Percentiles rank a stretch among this genome's conserved stretches.
phyloP scores from a whole-genome alignment of 208 protist genomes.

The Baffinella frigidus region DNA sequence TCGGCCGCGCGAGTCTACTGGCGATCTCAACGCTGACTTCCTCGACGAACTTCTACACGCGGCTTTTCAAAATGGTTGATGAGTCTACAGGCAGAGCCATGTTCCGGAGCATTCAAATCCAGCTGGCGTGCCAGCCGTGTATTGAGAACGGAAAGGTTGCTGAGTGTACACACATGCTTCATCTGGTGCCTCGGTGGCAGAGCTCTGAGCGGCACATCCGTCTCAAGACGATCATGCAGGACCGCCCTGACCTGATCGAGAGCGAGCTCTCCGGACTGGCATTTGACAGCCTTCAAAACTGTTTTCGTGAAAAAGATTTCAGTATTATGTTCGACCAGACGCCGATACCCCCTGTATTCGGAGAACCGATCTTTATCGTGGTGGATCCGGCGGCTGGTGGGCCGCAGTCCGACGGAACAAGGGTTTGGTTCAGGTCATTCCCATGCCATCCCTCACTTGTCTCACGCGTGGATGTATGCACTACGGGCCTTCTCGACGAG shows the following conservation, averaged over 20 bases:
- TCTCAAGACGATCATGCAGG: not conserved
- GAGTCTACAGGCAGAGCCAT: not conserved
- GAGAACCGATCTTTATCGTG: not conserved
- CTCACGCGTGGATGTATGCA: too few relatives aligned
- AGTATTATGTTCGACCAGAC: not conserved
- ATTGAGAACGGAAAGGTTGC: not conserved
- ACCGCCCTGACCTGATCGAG: not conserved
- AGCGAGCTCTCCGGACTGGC: not conserved
- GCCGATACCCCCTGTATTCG: not conserved
- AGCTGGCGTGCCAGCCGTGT: slow-evolving; percentile 1
- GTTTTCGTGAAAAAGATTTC: not conserved
- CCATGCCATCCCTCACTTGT: too few relatives aligned
- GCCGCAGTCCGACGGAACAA: not conserved
- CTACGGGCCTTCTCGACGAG: too few relatives aligned
- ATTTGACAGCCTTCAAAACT: not conserved
- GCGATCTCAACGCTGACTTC: not conserved
- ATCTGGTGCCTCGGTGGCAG: not conserved
- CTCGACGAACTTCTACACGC: not conserved
- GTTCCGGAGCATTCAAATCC: not conserved
- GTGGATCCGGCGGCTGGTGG: not conserved
- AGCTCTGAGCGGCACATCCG: not conserved
- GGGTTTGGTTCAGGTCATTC: not conserved
- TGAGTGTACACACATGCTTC: not conserved
- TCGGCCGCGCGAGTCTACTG: not conserved
- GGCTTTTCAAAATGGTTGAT: not conserved